These are phyloP conservation scores for Leptomonas seymouri DNA, from an alignment of 208 protist species.

Conservation along the genomic window DNA sequence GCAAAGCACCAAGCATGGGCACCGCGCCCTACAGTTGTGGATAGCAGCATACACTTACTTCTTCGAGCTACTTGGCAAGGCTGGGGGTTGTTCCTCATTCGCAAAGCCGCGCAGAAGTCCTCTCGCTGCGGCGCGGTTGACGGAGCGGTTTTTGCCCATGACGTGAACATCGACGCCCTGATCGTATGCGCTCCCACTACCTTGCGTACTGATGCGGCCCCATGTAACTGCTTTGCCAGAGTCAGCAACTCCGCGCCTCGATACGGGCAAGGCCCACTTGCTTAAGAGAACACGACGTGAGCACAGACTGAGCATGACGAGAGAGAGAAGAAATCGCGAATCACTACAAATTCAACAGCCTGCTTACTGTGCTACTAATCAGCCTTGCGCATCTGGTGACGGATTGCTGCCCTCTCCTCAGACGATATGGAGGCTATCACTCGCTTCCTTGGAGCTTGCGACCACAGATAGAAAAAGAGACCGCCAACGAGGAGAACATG, in stretches of 20 bases:
- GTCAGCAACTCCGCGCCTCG: background rate
- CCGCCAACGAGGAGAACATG: conserved; percentile 35
- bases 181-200: conserved; percentile 24
- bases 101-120: conserved; percentile 38
- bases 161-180: conserved; percentile 16
- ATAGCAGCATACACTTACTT: background rate
- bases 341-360: no score
- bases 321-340: background rate
- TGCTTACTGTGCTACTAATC: background rate
- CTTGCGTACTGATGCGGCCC: conserved; percentile 41
- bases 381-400: conserved; percentile 24
- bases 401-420: conserved; percentile 24
- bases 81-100: conserved; percentile 18
- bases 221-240: conserved; percentile 10
- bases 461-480: conserved; percentile 34
- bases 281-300: background rate
- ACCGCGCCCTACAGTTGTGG: background rate
- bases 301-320: background rate
- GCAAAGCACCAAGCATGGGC: no score
- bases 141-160: conserved; percentile 11
- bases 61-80: conserved; percentile 16
- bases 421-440: conserved; percentile 1
- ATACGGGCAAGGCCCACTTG: conserved; percentile 15
- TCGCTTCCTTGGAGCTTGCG: conserved; percentile 28
- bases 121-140: conserved; percentile 23